Evolutionary conservation across 2,329 filamentous ascomycete genomes (phyloP).

Genomic region (Aspergillus sergii): DNA sequence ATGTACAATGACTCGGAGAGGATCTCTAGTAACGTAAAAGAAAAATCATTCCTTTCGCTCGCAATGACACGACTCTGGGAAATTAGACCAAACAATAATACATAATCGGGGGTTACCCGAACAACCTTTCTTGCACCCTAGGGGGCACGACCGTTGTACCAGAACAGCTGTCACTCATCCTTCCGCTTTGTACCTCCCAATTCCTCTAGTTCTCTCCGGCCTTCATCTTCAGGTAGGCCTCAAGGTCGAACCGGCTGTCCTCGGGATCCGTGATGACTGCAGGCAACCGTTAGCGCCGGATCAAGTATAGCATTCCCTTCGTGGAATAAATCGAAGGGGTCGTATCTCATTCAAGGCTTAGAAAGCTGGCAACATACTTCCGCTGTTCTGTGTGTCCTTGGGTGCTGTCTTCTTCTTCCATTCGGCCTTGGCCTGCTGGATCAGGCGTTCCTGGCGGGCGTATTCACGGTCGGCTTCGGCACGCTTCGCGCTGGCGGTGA

Average conservation of each 20-base stretch:
- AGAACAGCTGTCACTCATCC: conserved; percentile 35
- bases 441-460: conserved; percentile 86
- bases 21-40: conserved; percentile 42
- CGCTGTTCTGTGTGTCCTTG: conserved; percentile 40
- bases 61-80: conserved; percentile 44
- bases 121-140: conserved; percentile 38
- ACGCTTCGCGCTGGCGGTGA: conserved; percentile 71
- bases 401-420: conserved; percentile 76
- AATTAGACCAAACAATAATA: conserved; percentile 48
- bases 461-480: conserved; percentile 79
- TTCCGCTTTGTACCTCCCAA: conserved; percentile 27
- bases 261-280: conserved; percentile 74
- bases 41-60: conserved; percentile 45
- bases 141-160: conserved; percentile 35
- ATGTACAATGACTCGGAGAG: conserved; percentile 45
- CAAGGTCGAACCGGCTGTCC: conserved; percentile 90
- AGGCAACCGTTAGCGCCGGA: conserved; percentile 22
- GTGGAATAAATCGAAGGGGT: conserved; percentile 8
- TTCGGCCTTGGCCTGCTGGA: conserved; percentile 89
- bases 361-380: conserved; percentile 34
- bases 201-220: conserved; percentile 45
- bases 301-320: conserved; percentile 17
- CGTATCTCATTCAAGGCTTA: background rate
- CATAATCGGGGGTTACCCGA: conserved; percentile 39
- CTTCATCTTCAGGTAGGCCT: conserved; percentile 74